Conservation (phyloP, 495 filamentous ascomycete species). For the Neurospora sp. region DNA sequence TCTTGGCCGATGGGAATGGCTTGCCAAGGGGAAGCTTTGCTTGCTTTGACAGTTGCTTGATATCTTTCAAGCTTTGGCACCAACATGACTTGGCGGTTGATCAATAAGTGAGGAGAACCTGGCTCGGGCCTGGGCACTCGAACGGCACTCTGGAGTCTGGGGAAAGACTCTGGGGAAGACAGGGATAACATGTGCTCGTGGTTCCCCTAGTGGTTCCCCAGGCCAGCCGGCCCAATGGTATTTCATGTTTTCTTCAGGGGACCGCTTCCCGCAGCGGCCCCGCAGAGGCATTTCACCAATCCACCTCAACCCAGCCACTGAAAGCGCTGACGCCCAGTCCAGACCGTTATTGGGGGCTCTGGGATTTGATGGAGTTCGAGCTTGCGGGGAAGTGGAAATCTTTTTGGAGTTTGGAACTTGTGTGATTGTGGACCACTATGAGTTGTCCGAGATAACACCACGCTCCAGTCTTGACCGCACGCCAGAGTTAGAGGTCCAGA, state of each 20-base stretch:
- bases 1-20: background rate
- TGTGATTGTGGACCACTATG: background rate
- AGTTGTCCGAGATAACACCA: background rate
- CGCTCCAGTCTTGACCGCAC: background rate
- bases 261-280: background rate
- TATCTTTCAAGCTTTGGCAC: background rate
- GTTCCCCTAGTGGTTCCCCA: background rate
- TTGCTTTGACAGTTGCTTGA: background rate
- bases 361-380: background rate
- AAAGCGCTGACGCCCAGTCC: background rate
- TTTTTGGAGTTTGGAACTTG: background rate
- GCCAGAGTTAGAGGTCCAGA: background rate
- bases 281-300: background rate
- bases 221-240: background rate
- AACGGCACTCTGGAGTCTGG: background rate
- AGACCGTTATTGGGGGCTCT: background rate
- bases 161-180: background rate
- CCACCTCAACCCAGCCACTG: background rate
- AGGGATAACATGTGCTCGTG: background rate
- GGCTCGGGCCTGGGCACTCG: background rate
- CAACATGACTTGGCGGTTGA: background rate
- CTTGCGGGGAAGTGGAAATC: background rate
- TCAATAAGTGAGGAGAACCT: background rate
- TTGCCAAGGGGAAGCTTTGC: background rate
- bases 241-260: background rate